Percentiles rank a stretch among this genome's conserved stretches.
Conservation (phyloP, 176 grass and related monocot genomes). For the Calamus simplicifolius region DNA sequence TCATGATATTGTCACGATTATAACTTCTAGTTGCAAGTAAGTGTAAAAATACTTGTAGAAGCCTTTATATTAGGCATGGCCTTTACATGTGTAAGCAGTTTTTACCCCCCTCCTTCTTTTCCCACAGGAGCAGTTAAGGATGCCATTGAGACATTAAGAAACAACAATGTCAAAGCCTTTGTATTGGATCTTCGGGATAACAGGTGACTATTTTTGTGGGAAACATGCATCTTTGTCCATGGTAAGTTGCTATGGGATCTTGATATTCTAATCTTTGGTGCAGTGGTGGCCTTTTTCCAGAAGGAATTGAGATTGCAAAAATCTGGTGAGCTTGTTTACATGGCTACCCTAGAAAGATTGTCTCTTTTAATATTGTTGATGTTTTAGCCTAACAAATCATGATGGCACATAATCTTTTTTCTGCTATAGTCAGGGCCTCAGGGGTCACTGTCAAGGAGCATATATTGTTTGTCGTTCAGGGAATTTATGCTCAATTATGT, state of each 20-base stretch:
- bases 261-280: conserved; percentile 26
- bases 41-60: no score
- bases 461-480: no score
- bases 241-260: conserved; percentile 10
- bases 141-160: conserved; percentile 76
- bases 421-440: no score
- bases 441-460: no score
- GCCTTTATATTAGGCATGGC: no score
- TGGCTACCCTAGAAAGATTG: not conserved
- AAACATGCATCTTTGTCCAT: not conserved
- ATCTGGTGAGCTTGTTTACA: conserved; percentile 54
- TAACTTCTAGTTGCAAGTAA: no score
- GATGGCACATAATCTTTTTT: no score
- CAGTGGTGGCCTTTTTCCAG: conserved; percentile 96
- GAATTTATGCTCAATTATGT: no score
- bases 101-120: not conserved
- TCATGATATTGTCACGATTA: no score
- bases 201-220: conserved; percentile 42
- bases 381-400: no score
- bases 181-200: conserved; percentile 91
- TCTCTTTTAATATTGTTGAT: not conserved
- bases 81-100: not conserved
- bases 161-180: conserved; percentile 90
- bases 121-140: conserved; percentile 67
- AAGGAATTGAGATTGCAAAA: conserved; percentile 98